Conservation (phyloP, 139 green algal genomes). For the Chlamydomonas asymmetrica region DNA sequence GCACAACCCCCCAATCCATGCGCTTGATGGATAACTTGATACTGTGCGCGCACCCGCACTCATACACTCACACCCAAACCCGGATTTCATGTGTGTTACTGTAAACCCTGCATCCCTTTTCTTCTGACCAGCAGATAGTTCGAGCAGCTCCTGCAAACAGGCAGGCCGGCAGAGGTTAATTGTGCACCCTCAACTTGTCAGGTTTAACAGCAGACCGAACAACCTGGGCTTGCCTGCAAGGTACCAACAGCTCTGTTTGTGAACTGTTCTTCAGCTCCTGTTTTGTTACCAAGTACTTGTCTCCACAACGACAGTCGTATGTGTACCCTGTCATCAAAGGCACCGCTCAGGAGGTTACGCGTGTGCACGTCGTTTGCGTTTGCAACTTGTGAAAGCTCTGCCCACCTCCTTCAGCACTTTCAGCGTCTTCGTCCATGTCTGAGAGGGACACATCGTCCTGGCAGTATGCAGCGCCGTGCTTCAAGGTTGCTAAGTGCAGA, state of each 20-base stretch:
- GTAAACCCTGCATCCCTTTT: background rate
- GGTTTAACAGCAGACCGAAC: background rate
- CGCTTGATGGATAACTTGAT: background rate
- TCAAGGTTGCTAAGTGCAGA: background rate
- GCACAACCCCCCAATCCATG: background rate
- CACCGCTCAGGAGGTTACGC: background rate
- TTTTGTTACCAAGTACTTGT: background rate
- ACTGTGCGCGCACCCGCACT: background rate
- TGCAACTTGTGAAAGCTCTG: background rate
- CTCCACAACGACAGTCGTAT: conserved; percentile 23
- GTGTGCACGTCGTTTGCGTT: background rate
- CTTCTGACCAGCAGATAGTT: conserved; percentile 24
- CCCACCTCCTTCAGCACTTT: background rate
- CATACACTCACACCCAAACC: conserved; percentile 10
- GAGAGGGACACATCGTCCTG: conserved; percentile 13
- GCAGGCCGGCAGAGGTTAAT: background rate
- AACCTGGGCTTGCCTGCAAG: conserved; percentile 2
- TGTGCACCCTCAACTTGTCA: background rate
- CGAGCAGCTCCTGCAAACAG: conserved; percentile 15
- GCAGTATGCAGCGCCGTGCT: background rate
- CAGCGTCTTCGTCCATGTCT: conserved; percentile 1
- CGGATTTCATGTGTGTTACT: background rate
- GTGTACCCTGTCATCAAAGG: background rate
- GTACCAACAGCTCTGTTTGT: background rate
- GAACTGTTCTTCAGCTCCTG: background rate